Evolutionary conservation across 2,329 filamentous ascomycete species (phyloP).

Genomic region (Exophiala oligosperma): DNA sequence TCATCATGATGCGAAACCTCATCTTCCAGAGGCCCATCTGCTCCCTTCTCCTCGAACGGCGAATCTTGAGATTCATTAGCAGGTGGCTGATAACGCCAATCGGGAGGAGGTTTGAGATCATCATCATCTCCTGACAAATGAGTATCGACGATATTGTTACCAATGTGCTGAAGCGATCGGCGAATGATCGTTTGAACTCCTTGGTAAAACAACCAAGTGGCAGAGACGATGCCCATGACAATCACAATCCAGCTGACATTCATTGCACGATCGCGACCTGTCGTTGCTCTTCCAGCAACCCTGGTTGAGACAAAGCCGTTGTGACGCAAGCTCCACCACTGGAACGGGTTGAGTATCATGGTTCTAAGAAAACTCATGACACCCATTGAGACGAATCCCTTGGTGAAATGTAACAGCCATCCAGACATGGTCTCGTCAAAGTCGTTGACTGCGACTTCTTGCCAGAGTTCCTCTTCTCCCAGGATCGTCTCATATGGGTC

Average conservation of each 20-base stretch:
- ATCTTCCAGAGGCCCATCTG: not conserved
- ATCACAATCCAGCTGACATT: conserved; percentile 79
- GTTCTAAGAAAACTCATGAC: conserved; percentile 83
- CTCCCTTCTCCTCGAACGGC: not conserved
- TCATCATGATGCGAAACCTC: not conserved
- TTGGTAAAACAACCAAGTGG: conserved; percentile 29
- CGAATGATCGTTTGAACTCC: conserved; percentile 28
- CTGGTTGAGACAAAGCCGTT: conserved; percentile 50
- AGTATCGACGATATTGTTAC: conserved; percentile 32
- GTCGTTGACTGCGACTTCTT: conserved; percentile 19
- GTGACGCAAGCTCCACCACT: conserved; percentile 72
- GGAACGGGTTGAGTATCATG: conserved; percentile 69
- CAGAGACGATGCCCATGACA: conserved; percentile 64
- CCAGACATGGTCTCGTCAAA: conserved; percentile 42
- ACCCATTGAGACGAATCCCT: conserved; percentile 87
- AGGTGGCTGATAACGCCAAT: conserved; percentile 20
- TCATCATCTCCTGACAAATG: conserved; percentile 30
- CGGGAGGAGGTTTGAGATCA: conserved; percentile 29
- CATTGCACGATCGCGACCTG: conserved; percentile 74
- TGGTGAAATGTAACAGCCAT: conserved; percentile 83
- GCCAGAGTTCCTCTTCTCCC: conserved; percentile 38
- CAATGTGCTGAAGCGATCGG: conserved; percentile 26
- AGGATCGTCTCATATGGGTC: conserved; percentile 68
- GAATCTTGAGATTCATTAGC: not conserved
- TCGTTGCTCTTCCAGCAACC: conserved; percentile 34